Base-by-base conservation (phyloP, 345 rosid species). In the Ricinus communis region DNA sequence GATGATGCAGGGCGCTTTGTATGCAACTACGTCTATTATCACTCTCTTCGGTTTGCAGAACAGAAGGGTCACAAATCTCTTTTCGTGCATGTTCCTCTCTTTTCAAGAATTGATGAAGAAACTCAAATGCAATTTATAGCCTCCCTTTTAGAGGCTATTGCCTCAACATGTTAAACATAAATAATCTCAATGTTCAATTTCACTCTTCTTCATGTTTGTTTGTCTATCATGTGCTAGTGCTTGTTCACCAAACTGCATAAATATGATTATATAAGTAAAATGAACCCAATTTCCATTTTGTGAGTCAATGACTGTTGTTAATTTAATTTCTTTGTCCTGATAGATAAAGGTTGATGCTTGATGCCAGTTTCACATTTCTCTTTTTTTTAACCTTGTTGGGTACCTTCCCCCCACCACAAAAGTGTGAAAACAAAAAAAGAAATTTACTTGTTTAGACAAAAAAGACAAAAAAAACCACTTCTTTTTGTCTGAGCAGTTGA, bases 1-100 rank as follows among this genome's bases (percentile, higher is more conserved):
- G 69, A 83, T 5, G 91, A 91, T 71, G 97, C 94, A 0, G 97
- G 94, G 24, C 83, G 88, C 9, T 89, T 87, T 38, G 85, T 89
- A 11, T 91, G 97, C 90, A 89, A 91, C 79, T 91, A 86, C 15
- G 89, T 87, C 0, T 91, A 91, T 72, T 87, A 88, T 65, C 97
- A 87, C 50, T 88, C 93, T 13, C 97, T 91, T 5, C 75, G 85
- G 53, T 85, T 83, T 12, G 90, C 94, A 1, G 86, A 87, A 78
- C 79, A 81, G 82, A 89, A 85, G 54, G 94, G 87, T 36, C 92
- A 81, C 73, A 91, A 83, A 62, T 87, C 90, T 43, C 83, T 91
- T 16, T 91, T 91, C 70, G 90, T 89, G 50, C 97, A 87, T 27
- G 91, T 89, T 62, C 97, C 97, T 56, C 76, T 80, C 27, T 91